A percentile compares a stretch with the other conserved stretches of the same genome.
Evolutionary conservation across 2,329 filamentous ascomycete species (phyloP).

Genomic region (Kalmusia sp.): DNA sequence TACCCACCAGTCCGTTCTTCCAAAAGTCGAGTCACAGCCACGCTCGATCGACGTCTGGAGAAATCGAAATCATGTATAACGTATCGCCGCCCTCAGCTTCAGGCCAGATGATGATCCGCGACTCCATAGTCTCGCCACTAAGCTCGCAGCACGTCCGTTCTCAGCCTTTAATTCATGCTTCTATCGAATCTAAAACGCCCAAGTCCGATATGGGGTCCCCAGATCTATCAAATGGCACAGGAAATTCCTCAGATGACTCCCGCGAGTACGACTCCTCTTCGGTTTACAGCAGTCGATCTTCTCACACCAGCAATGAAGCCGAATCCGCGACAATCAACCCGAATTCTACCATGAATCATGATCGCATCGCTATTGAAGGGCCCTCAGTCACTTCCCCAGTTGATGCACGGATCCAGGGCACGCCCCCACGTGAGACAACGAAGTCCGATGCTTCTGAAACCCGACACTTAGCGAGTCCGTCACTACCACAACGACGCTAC

Average conservation of each 20-base stretch:
- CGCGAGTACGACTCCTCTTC: constrained; percentile 47
- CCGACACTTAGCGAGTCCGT: constrained; percentile 22
- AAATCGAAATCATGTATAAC: constrained; percentile 26
- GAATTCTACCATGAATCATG: constrained; percentile 13
- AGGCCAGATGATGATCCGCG: constrained; percentile 24
- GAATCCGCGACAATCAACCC: constrained; percentile 24
- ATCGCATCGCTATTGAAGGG: constrained; percentile 20
- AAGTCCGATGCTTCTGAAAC: constrained; percentile 23
- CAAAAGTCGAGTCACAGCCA: constrained; percentile 25
- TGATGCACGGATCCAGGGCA: constrained; percentile 33
- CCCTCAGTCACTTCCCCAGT: constrained; percentile 30
- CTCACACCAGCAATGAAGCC: constrained; percentile 48
- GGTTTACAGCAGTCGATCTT: constrained; percentile 48
- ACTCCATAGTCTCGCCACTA: constrained; percentile 42
- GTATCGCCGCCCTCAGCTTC: constrained; percentile 43
- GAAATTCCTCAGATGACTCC: constrained; percentile 46
- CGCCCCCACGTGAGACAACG: constrained; percentile 14
- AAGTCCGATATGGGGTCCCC: constrained; percentile 20
- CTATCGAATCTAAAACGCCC: constrained; percentile 18
- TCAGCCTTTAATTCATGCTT: constrained; percentile 22
- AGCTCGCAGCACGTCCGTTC: constrained; percentile 24
- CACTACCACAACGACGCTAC: constrained; percentile 32
- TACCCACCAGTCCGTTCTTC: constrained; percentile 39
- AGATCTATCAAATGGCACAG: constrained; percentile 17
- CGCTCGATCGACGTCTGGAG: constrained; percentile 27